Evolutionary conservation across 495 filamentous ascomycete species (phyloP).

Genomic region (Daldinia caldariorum): DNA sequence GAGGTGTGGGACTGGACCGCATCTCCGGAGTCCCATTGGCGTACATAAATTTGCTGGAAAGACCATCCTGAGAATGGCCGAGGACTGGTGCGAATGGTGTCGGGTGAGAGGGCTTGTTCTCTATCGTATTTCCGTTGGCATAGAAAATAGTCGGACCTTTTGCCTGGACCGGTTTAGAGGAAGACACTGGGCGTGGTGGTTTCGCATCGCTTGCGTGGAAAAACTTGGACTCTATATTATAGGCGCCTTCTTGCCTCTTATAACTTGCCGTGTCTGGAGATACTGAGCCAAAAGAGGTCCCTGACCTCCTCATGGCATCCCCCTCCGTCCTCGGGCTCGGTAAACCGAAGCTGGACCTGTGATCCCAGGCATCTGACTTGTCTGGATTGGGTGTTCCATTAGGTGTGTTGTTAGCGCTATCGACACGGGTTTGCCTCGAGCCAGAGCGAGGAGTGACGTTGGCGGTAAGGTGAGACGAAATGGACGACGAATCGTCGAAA

Average conservation of each 20-base stretch:
- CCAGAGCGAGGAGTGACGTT: slow-evolving; percentile 80
- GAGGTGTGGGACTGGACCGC: slow-evolving; percentile 46
- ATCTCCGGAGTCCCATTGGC: slow-evolving; percentile 66
- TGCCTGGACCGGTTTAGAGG: slow-evolving; percentile 38
- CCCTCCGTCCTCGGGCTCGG: slow-evolving; percentile 46
- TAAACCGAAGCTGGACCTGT: slow-evolving; percentile 49
- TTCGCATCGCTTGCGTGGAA: slow-evolving; percentile 80
- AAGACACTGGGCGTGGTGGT: slow-evolving; percentile 48
- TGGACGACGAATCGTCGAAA: slow-evolving; percentile 59
- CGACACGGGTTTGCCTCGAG: slow-evolving; percentile 70
- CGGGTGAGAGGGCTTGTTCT: slow-evolving; percentile 39
- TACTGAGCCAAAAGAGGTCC: slow-evolving; percentile 51
- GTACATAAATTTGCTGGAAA: slow-evolving; percentile 78
- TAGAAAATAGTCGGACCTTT: slow-evolving; percentile 67
- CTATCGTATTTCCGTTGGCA: slow-evolving; percentile 57
- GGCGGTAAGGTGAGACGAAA: slow-evolving; percentile 64
- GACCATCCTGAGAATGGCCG: slow-evolving; percentile 46
- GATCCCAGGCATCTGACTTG: slow-evolving; percentile 53
- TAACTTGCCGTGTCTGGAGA: slow-evolving; percentile 30
- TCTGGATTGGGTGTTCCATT: slow-evolving; percentile 62
- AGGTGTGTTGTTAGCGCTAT: slow-evolving; percentile 70
- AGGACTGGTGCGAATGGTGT: slow-evolving; percentile 50
- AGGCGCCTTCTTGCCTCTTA: slow-evolving; percentile 30
- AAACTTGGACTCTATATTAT: slow-evolving; percentile 67
- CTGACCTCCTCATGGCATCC: slow-evolving; percentile 33